Percentiles rank a stretch among this genome's conserved stretches.
These are phyloP conservation scores for Diaporthe sp. DNA, from an alignment of 2,329 filamentous ascomycete genomes.

Conservation along the genomic window DNA sequence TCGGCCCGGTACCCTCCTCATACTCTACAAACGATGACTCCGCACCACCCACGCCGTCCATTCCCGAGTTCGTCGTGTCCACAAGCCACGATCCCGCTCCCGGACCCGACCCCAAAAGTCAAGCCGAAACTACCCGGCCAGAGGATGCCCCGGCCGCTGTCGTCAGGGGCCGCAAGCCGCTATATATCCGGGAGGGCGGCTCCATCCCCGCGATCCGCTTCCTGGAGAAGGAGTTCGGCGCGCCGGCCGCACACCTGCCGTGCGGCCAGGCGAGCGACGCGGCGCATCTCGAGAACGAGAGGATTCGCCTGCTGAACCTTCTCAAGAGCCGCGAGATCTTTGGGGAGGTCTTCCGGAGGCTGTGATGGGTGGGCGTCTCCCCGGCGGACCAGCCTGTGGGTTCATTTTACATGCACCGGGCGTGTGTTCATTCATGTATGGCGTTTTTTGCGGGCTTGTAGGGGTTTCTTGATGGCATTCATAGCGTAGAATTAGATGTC, in stretches of 20 bases:
- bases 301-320: constrained; percentile 88
- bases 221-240: constrained; percentile 92
- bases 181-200: constrained; percentile 96
- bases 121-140: not conserved
- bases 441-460: not conserved
- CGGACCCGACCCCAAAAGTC: not conserved
- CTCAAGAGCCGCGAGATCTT: constrained; percentile 95
- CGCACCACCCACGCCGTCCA: not conserved
- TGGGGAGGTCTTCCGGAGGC: constrained; percentile 81
- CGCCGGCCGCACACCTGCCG: constrained; percentile 91
- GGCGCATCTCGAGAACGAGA: constrained; percentile 95
- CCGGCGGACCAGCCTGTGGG: too few relatives aligned
- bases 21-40: not conserved
- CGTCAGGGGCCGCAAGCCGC: constrained; percentile 70
- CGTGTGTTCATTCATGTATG: not conserved
- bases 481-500: not conserved
- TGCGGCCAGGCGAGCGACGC: constrained; percentile 95
- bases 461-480: not conserved
- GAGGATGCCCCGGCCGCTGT: not conserved
- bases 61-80: not conserved
- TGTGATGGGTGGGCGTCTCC: constrained; percentile 54
- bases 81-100: not conserved
- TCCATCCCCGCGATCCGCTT: constrained; percentile 96
- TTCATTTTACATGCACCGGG: too few relatives aligned
- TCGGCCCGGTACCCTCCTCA: not conserved